Base-by-base conservation (phyloP, 352 stramenopile genomes). In the Phytophthora rubi region DNA sequence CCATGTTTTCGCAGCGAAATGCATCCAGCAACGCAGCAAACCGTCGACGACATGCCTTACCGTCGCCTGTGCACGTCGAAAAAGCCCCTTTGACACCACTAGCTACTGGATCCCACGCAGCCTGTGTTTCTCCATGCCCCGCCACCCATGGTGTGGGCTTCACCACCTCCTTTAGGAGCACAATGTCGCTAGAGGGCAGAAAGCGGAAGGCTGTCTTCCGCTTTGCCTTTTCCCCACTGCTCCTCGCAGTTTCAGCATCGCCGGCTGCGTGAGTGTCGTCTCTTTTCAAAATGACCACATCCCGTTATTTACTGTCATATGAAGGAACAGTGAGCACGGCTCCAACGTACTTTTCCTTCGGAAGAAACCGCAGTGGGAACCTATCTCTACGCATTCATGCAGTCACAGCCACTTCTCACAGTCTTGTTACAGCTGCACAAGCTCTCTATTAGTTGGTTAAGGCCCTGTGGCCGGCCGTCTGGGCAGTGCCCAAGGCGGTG, bases 171-270 rank as follows among this genome's bases (percentile, higher is more conserved):
- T 52, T 51, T 4, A 61, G 18, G 18, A 61, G 9, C 8, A 59
- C 6, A 4, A 61, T 23, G 37, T 61, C 54, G 21, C 18, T 37
- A 26, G 35, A 39, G 8, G 37, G 54, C 5, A 61, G 21, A 16
- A 61, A 61, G 6, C 54, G 54, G 10, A 61, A 61, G 5, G 37
- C 54, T 39, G 53, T 51, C 53, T 52, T 61, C 21, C 37, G 35
- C 6, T 52, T 61, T 26, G 35, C 21, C 37, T 52, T 52, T 10
- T 3, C 23, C 37, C 1, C 15, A 13, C 35, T 52, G 8, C 18
- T 3, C 5, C 16, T 33, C 9, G 10, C 53, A 47, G 53, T 13
- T 12, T 33, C 53, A 5, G 13, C 32, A 23, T 44, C 28, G n/a
- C 28, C 52, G 28, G 28, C n/a, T 42, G 8, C 33, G 7, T 42